phyloP scores from a whole-genome alignment of 2,329 filamentous ascomycete species.

The Bipolaris sorokiniana region DNA sequence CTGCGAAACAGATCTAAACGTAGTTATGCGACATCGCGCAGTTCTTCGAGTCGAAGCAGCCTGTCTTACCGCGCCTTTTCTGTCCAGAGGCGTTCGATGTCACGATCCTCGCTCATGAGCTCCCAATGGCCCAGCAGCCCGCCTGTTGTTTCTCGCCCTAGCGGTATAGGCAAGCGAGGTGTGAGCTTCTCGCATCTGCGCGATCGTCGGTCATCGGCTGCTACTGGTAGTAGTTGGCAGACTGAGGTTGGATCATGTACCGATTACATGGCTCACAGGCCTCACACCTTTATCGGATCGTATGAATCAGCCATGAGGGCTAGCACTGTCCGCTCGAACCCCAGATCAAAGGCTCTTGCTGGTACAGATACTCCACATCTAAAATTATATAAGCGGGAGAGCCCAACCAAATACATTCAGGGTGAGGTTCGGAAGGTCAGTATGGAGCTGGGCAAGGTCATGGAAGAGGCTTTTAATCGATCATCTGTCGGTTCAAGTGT shows the following conservation, averaged over 20 bases:
- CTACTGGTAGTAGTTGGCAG: conserved; percentile 48
- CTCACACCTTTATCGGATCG: conserved; percentile 30
- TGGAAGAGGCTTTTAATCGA: conserved; percentile 89
- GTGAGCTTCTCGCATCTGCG: conserved; percentile 67
- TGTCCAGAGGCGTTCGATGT: conserved; percentile 33
- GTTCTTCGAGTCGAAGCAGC: conserved; percentile 42
- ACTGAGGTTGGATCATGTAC: conserved; percentile 35
- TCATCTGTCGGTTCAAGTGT: conserved; percentile 62
- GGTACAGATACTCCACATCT: conserved; percentile 34
- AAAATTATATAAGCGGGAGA: conserved; percentile 50
- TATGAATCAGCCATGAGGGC: conserved; percentile 31
- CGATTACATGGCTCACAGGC: conserved; percentile 35
- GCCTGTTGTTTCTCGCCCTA: conserved; percentile 55
- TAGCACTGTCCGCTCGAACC: conserved; percentile 32
- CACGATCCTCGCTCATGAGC: conserved; percentile 54
- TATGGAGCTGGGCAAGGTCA: conserved; percentile 83
- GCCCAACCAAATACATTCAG: conserved; percentile 63
- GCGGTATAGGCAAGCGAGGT: conserved; percentile 63
- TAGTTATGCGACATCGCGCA: conserved; percentile 41
- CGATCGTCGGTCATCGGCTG: conserved; percentile 51
- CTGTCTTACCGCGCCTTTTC: conserved; percentile 37
- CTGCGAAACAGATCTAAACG: conserved; percentile 43
- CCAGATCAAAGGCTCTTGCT: conserved; percentile 34
- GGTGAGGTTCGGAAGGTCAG: conserved; percentile 86
- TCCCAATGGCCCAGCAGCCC: conserved; percentile 57